Evolutionary conservation across 148 eudicot genomes (phyloP).

Genomic region (Dysphania ambrosioides): DNA sequence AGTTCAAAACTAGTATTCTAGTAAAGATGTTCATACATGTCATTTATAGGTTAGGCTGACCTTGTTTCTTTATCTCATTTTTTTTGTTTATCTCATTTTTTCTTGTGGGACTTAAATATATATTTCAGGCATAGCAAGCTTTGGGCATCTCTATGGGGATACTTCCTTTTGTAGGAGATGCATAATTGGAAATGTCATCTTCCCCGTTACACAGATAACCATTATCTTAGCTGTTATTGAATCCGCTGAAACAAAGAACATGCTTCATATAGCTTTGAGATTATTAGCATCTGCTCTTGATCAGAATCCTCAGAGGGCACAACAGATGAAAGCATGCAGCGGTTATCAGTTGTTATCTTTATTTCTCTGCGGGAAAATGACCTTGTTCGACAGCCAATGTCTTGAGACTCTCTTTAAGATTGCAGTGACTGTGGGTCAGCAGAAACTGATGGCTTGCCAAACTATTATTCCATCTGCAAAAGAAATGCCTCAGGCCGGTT

Average conservation of each 20-base stretch:
- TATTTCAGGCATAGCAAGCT: slow-evolving; percentile 69
- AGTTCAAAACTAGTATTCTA: neutral
- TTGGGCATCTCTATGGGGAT: slow-evolving; percentile 85
- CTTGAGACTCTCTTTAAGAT: slow-evolving; percentile 84
- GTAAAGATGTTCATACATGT: slow-evolving; percentile 10
- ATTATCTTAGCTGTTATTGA: slow-evolving; percentile 81
- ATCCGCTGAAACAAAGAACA: slow-evolving; percentile 81
- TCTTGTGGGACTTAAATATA: neutral
- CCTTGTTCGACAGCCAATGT: slow-evolving; percentile 72
- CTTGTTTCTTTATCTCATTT: neutral
- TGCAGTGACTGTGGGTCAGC: slow-evolving; percentile 74
- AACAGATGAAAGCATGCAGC: slow-evolving; percentile 73
- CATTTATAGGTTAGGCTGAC: neutral
- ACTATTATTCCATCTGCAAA: slow-evolving; percentile 37
- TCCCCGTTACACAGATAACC: slow-evolving; percentile 73
- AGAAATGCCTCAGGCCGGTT: slow-evolving; percentile 35
- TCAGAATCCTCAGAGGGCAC: slow-evolving; percentile 67
- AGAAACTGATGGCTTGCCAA: slow-evolving; percentile 32
- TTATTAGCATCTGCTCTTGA: slow-evolving; percentile 78
- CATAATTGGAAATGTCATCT: slow-evolving; percentile 78
- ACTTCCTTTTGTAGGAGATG: slow-evolving; percentile 68
- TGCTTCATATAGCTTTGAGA: slow-evolving; percentile 73
- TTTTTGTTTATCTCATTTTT: neutral
- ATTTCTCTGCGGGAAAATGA: slow-evolving; percentile 60
- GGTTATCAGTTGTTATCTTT: slow-evolving; percentile 79